A percentile compares a stretch with the other conserved stretches of the same genome.
Evolutionary conservation across 2,329 filamentous ascomycete species (phyloP).

Genomic region (Ascochyta clinopodiicola): DNA sequence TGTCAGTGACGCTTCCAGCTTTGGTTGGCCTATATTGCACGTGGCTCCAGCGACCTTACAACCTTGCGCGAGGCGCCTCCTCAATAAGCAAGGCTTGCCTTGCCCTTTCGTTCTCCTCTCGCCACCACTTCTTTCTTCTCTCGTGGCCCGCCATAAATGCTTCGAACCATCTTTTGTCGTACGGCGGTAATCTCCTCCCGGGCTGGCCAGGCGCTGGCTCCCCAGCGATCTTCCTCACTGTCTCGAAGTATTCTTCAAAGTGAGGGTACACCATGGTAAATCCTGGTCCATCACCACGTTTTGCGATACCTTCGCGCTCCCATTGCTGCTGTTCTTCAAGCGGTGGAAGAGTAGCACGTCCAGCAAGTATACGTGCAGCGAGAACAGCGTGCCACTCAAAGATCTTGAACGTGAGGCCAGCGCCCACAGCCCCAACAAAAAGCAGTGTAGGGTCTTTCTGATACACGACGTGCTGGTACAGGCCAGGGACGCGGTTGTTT

Average conservation of each 20-base stretch:
- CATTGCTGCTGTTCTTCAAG: conserved; percentile 59
- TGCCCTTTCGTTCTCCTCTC: conserved; percentile 55
- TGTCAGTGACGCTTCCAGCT: neutral
- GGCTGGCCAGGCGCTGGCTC: conserved; percentile 50
- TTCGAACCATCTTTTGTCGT: conserved; percentile 56
- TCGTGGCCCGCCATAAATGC: conserved; percentile 63
- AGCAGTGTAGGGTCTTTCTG: conserved; percentile 61
- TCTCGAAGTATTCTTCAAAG: conserved; percentile 71
- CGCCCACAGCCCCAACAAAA: conserved; percentile 64
- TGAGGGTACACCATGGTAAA: conserved; percentile 67
- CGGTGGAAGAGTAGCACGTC: conserved; percentile 59
- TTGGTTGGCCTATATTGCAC: neutral
- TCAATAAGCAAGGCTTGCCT: conserved; percentile 3
- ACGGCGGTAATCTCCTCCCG: conserved; percentile 55
- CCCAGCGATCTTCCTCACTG: conserved; percentile 58
- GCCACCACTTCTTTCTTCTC: conserved; percentile 65
- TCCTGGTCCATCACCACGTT: conserved; percentile 62
- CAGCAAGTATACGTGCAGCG: conserved; percentile 65
- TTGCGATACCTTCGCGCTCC: conserved; percentile 63
- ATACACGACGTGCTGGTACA: conserved; percentile 67
- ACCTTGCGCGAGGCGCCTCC: neutral
- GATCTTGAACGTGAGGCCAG: conserved; percentile 67
- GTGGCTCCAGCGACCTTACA: neutral
- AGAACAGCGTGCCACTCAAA: conserved; percentile 73
- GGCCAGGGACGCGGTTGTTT: conserved; percentile 62